Percentiles rank a stretch among this genome's conserved stretches.
phyloP scores from a whole-genome alignment of 2,329 filamentous ascomycete genomes.

The Phaeosphaeriaceae sp. region DNA sequence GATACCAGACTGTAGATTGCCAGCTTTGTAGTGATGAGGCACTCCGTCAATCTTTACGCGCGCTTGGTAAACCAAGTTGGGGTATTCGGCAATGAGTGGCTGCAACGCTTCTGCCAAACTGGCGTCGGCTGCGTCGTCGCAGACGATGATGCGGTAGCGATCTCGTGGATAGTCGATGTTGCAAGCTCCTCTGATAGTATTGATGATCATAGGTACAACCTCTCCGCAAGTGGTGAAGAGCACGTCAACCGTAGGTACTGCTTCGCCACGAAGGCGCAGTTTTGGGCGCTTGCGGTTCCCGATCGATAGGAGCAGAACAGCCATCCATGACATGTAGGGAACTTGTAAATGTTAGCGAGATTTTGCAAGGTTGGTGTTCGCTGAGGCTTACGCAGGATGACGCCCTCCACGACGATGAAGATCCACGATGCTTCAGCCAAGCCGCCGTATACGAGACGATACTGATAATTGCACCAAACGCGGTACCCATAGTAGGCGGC shows the following conservation, averaged over 20 bases:
- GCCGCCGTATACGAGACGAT: constrained; percentile 1
- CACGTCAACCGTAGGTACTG: constrained; percentile 6
- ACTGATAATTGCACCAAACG: constrained; percentile 8
- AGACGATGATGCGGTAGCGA: constrained; percentile 8
- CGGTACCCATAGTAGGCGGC: constrained; percentile 8
- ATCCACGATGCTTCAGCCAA: constrained; percentile 7
- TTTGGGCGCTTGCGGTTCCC: constrained; percentile 7
- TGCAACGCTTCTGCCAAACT: constrained; percentile 2
- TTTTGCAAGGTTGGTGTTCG: no score
- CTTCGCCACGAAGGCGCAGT: constrained; percentile 6
- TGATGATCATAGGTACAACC: constrained; percentile 9
- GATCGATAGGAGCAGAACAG: constrained; percentile 3
- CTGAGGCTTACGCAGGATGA: constrained; percentile 1
- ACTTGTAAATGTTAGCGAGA: not conserved
- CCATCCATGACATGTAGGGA: constrained; percentile 7
- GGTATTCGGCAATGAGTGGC: constrained; percentile 4
- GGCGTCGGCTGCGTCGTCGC: constrained; percentile 6
- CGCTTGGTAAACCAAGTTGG: constrained; percentile 7
- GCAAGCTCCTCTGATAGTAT: constrained; percentile 5
- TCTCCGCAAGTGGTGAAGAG: constrained; percentile 9
- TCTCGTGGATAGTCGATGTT: constrained; percentile 8
- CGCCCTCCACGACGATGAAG: constrained; percentile 6
- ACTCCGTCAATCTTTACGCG: constrained; percentile 3
- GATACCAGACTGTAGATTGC: constrained; percentile 10
- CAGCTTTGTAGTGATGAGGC: constrained; percentile 9